phyloP scores from a whole-genome alignment of 176 grass and related monocot species.

The Tillandsia fasciculata region DNA sequence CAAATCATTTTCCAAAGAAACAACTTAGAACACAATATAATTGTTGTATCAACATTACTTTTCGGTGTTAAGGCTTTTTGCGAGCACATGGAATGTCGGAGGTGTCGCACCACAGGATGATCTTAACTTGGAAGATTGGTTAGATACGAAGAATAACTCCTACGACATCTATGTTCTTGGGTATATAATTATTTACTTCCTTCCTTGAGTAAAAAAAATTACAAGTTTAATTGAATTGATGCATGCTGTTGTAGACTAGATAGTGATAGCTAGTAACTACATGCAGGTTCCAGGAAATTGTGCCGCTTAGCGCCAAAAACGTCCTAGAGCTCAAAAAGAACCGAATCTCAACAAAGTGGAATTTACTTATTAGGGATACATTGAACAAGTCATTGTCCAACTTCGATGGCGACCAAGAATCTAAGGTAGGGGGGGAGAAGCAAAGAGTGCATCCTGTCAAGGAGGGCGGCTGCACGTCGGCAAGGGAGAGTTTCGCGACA shows the following conservation, averaged over 20 bases:
- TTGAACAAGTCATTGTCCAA: slow-evolving; percentile 6
- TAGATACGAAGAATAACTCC: background rate
- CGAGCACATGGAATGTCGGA: slow-evolving; percentile 21
- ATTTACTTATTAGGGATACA: background rate
- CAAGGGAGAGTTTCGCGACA: background rate
- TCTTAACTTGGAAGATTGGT: slow-evolving; percentile 14
- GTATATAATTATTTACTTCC: slow-evolving; percentile 1
- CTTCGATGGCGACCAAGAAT: background rate
- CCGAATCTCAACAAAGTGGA: slow-evolving; percentile 3
- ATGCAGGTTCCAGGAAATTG: slow-evolving; percentile 19
- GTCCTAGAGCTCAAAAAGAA: slow-evolving; percentile 15
- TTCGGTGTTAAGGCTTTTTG: background rate
- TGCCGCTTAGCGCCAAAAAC: slow-evolving; percentile 21
- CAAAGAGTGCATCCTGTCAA: slow-evolving; percentile 3
- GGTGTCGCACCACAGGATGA: slow-evolving; percentile 10
- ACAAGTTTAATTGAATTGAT: background rate
- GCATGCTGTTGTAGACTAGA: background rate
- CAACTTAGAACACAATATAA: background rate
- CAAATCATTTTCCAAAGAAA: background rate
- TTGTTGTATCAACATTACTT: background rate
- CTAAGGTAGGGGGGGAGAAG: background rate
- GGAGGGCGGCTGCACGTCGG: background rate
- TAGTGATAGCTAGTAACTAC: background rate
- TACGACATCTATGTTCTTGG: slow-evolving; percentile 23
- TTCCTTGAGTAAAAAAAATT: background rate